These are phyloP conservation scores for Lolium multiflorum DNA, from an alignment of 176 grass and related monocot genomes.

Conservation along the genomic window DNA sequence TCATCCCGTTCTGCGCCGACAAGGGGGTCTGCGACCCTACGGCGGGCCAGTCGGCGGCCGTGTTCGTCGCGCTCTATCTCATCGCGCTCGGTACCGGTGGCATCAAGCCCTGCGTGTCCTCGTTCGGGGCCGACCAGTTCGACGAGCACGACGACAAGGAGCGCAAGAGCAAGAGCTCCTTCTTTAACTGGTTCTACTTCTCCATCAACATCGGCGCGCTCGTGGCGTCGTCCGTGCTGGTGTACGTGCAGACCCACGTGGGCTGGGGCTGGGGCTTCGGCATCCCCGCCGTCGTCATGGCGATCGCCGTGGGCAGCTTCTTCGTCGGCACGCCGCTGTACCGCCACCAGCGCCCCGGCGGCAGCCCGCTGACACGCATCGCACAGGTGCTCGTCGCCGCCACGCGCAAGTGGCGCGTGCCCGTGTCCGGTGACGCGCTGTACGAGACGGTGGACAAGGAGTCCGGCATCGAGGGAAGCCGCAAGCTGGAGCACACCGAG, in stretches of 20 bases:
- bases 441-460: constrained; percentile 69
- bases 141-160: constrained; percentile 68
- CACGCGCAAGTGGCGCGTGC: constrained; percentile 51
- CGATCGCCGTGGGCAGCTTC: constrained; percentile 74
- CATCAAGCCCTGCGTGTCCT: constrained; percentile 91
- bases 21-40: constrained; percentile 58
- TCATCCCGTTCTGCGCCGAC: constrained; percentile 52
- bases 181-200: constrained; percentile 98
- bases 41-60: constrained; percentile 40
- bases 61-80: constrained; percentile 74
- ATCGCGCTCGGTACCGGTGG: constrained; percentile 83
- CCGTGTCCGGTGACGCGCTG: constrained; percentile 38
- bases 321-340: constrained; percentile 79
- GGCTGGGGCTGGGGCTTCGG: constrained; percentile 94
- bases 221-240: constrained; percentile 78
- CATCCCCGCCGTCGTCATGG: constrained; percentile 85
- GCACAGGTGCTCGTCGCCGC: constrained; percentile 74
- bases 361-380: constrained; percentile 78
- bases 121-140: constrained; percentile 87
- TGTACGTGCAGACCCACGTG: constrained; percentile 85
- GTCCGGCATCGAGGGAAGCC: constrained; percentile 75
- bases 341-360: constrained; percentile 73
- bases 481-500: constrained; percentile 77
- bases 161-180: constrained; percentile 76
- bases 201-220: constrained; percentile 91